Evolutionary conservation across 2,329 filamentous ascomycete genomes (phyloP).

Genomic region (Achaetomium macrosporum): DNA sequence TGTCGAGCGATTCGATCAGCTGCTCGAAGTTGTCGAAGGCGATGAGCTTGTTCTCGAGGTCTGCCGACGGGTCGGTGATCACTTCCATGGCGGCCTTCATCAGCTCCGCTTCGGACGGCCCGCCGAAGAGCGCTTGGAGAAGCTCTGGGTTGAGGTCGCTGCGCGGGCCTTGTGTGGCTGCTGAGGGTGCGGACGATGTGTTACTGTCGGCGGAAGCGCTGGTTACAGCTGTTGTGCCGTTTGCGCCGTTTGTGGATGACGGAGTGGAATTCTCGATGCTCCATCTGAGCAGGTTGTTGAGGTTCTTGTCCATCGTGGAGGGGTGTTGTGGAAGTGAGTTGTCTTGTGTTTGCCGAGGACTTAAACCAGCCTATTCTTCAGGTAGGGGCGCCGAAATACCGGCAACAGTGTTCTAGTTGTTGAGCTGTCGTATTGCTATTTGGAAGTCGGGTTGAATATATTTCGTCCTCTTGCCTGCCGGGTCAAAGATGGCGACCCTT

Average conservation of each 20-base stretch:
- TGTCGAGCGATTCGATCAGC: slow-evolving; percentile 86
- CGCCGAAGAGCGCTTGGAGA: slow-evolving; percentile 71
- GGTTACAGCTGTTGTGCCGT: slow-evolving; percentile 26
- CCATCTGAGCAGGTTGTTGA: slow-evolving; percentile 35
- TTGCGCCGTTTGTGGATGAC: neutral
- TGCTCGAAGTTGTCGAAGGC: slow-evolving; percentile 96
- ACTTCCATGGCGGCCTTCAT: slow-evolving; percentile 82
- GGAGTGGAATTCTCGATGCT: slow-evolving; percentile 31
- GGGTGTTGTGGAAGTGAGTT: neutral
- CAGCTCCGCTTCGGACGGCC: slow-evolving; percentile 81
- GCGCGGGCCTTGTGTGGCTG: slow-evolving; percentile 28
- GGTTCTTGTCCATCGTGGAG: slow-evolving; percentile 30
- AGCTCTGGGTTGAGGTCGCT: slow-evolving; percentile 59
- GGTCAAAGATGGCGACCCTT: slow-evolving; percentile 7
- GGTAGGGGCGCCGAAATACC: neutral
- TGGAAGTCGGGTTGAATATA: neutral
- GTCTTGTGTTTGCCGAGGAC: neutral
- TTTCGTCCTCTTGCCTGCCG: slow-evolving; percentile 3
- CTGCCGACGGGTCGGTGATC: slow-evolving; percentile 57
- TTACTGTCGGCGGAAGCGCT: slow-evolving; percentile 8
- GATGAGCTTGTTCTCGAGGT: slow-evolving; percentile 68
- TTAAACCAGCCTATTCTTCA: neutral
- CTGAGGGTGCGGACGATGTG: slow-evolving; percentile 24
- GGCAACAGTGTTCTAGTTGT: neutral
- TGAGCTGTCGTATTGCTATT: neutral